These are phyloP conservation scores for Pleoardoris graminearum DNA, from an alignment of 2,329 filamentous ascomycete species.

Conservation along the genomic window DNA sequence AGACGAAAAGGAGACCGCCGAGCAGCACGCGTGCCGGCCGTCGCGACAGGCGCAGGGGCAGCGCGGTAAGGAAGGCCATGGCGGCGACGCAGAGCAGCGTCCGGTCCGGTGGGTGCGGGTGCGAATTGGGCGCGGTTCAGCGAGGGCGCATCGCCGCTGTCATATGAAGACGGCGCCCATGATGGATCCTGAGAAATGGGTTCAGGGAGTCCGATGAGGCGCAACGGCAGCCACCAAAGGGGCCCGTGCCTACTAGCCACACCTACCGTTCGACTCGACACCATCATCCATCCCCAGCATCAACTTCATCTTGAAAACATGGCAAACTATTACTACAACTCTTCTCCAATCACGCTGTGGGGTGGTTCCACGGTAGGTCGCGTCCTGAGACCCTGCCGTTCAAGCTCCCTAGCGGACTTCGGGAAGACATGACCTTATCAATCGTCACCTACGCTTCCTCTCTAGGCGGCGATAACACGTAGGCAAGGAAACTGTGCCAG, in stretches of 20 bases:
- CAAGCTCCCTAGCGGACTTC: no score
- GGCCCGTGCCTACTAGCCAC: slow-evolving; percentile 4
- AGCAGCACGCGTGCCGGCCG: slow-evolving; percentile 30
- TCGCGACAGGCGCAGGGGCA: slow-evolving; percentile 16
- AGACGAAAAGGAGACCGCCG: slow-evolving; percentile 36
- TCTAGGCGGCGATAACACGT: no score
- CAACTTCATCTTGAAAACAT: no score
- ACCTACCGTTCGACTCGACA: no score
- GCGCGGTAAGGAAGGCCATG: slow-evolving; percentile 11
- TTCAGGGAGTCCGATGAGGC: slow-evolving; percentile 2
- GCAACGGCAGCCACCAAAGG: background rate
- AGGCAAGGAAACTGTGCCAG: no score
- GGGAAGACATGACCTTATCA: no score
- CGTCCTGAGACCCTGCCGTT: no score
- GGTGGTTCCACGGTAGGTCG: no score
- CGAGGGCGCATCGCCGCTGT: slow-evolving; percentile 9
- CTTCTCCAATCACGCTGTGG: no score
- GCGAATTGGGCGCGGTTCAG: slow-evolving; percentile 6
- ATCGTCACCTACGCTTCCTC: no score
- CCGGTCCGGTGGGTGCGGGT: slow-evolving; percentile 4
- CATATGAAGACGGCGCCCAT: slow-evolving; percentile 3
- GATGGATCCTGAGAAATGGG: slow-evolving; percentile 3
- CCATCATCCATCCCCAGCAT: no score
- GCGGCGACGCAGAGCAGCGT: slow-evolving; percentile 15
- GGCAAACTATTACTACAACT: no score